Evolutionary conservation across 768 basidiomycete species (phyloP).

Genomic region (Cyathus striatus): DNA sequence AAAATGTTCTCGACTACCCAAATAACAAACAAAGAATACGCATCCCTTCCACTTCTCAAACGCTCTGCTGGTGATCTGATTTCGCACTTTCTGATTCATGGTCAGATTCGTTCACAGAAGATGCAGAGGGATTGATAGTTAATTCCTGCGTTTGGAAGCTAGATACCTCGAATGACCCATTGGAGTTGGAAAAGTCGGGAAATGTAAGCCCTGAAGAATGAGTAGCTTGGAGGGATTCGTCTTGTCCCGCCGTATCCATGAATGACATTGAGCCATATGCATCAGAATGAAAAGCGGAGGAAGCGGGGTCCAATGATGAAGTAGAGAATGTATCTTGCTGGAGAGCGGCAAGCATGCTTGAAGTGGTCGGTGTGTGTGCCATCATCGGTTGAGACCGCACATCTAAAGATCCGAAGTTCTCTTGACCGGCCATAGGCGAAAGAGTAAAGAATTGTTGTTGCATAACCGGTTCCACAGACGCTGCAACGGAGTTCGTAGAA

Average conservation of each 20-base stretch:
- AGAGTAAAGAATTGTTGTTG: constrained; percentile 85
- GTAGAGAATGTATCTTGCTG: constrained; percentile 70
- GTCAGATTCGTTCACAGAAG: constrained; percentile 55
- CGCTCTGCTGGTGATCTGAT: constrained; percentile 45
- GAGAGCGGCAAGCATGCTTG: constrained; percentile 86
- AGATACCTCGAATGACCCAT: constrained; percentile 65
- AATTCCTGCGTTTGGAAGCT: constrained; percentile 66
- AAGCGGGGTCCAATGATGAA: constrained; percentile 59
- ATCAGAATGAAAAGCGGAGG: constrained; percentile 61
- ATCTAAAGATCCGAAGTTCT: constrained; percentile 66
- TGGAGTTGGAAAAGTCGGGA: constrained; percentile 59
- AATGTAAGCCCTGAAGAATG: constrained; percentile 66
- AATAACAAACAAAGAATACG: constrained; percentile 11
- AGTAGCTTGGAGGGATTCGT: constrained; percentile 54
- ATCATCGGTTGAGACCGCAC: constrained; percentile 57
- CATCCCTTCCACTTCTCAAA: no score
- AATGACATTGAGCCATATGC: constrained; percentile 68
- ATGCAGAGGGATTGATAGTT: constrained; percentile 46
- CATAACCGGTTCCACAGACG: constrained; percentile 88
- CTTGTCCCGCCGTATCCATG: constrained; percentile 68
- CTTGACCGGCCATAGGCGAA: constrained; percentile 88
- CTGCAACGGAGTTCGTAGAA: constrained; percentile 87
- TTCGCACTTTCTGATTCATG: constrained; percentile 63
- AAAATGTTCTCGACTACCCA: constrained; percentile 8
- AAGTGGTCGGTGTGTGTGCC: constrained; percentile 81